phyloP scores from a whole-genome alignment of 805 yeast species.

The Phaffomyces thermotolerans region DNA sequence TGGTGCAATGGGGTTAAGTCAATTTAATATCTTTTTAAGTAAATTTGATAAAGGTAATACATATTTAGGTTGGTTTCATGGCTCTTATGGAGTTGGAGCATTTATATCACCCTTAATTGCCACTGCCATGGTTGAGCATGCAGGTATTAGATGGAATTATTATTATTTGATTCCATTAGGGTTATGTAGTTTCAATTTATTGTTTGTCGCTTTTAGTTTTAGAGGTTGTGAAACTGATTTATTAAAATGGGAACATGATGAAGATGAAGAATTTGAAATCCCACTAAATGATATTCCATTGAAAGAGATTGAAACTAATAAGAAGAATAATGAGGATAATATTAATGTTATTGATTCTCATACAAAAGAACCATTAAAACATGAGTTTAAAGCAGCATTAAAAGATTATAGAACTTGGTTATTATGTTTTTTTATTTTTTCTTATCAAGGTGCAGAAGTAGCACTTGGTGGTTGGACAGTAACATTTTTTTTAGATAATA shows the following conservation, averaged over 20 bases:
- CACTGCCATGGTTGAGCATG: constrained; percentile 42
- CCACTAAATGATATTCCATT: background rate
- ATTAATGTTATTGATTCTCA: background rate
- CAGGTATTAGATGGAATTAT: constrained; percentile 46
- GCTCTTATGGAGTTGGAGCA: constrained; percentile 59
- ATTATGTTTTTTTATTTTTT: constrained; percentile 43
- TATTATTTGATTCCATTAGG: constrained; percentile 49
- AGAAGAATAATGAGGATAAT: background rate
- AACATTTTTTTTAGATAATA: constrained; percentile 46
- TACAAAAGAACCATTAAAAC: constrained; percentile 3
- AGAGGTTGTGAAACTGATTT: constrained; percentile 37
- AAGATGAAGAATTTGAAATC: constrained; percentile 2
- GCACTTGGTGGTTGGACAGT: constrained; percentile 60
- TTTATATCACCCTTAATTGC: constrained; percentile 53
- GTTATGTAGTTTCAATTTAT: constrained; percentile 27
- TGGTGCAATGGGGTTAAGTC: constrained; percentile 41
- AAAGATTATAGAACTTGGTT: constrained; percentile 41
- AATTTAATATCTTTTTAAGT: constrained; percentile 44
- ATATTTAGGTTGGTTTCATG: constrained; percentile 51
- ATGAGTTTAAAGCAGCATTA: constrained; percentile 29
- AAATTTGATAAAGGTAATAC: constrained; percentile 35
- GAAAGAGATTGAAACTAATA: background rate
- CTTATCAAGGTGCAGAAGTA: constrained; percentile 61
- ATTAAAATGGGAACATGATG: constrained; percentile 15
- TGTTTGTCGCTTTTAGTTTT: constrained; percentile 35